phyloP scores from a whole-genome alignment of 2,329 filamentous ascomycete species.

The Orbilia quercus region DNA sequence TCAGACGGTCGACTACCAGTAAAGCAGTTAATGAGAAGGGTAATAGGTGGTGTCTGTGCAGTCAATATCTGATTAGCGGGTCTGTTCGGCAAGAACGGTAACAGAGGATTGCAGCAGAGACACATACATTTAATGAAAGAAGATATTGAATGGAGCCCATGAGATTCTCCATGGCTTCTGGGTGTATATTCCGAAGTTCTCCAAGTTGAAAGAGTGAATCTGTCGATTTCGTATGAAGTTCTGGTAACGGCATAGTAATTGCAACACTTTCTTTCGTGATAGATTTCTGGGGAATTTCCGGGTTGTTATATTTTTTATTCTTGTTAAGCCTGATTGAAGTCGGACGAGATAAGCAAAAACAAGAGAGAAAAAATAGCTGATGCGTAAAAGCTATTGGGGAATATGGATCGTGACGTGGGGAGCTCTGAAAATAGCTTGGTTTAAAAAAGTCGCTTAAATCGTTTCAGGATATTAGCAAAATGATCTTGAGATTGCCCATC shows the following conservation, averaged over 20 bases:
- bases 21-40: conserved; percentile 27
- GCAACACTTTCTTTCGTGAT: not conserved
- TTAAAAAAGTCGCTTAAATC: conserved; percentile 17
- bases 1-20: not conserved
- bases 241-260: not conserved
- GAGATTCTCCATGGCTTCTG: conserved; percentile 44
- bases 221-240: conserved; percentile 33
- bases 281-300: not conserved
- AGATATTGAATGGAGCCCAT: conserved; percentile 39
- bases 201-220: conserved; percentile 31
- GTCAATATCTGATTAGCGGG: not conserved
- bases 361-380: not conserved
- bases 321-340: not conserved
- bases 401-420: conserved; percentile 8
- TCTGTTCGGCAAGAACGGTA: not conserved
- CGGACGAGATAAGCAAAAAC: not conserved
- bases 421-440: conserved; percentile 23
- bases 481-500: not conserved
- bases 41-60: conserved; percentile 35
- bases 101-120: not conserved
- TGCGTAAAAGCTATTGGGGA: not conserved
- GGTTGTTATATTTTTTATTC: not conserved
- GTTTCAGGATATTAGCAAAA: not conserved
- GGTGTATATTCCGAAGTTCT: conserved; percentile 31
- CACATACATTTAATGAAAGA: conserved; percentile 44